Base-by-base conservation (phyloP, 805 yeast species). In the Yarrowia yakushimensis region DNA sequence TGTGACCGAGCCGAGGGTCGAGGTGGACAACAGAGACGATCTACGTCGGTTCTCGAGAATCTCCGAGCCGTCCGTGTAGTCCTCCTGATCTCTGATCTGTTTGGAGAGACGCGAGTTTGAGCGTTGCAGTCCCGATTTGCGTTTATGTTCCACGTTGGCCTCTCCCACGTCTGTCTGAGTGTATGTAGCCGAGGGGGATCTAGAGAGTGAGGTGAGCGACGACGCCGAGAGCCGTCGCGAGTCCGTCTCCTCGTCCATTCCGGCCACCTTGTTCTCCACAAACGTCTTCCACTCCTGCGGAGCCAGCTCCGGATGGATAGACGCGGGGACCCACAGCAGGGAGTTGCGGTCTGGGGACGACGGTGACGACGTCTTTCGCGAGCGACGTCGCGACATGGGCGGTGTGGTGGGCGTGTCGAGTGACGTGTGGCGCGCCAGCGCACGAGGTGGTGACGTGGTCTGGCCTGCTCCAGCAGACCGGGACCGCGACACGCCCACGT, bases 321-420 rank as follows among this genome's bases (percentile, higher is more conserved):
- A 85, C 1, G 98, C 99, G 0, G 98, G 98, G 0, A 94, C 97
- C 99, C 99, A 93, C 61, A 93, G 76, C 31, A 88, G 74, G 63
- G 61, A 55, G 48, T 55, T 55, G 28, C 48, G 61, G 36, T 55
- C 48, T 9, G 42, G 36, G n/a, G 66, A 64, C 23, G 41, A 67
- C 6, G 70, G 65, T 10, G 66, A 66, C 4, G 68, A 57, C 17
- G 68, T 41, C 28, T 57, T 48, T 13, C 63, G 30, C 13, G 22
- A 48, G 12, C 28, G 23, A 4, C 36, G 36, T 13, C 52, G 45
- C n/a, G n/a, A n/a, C n/a, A n/a, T n/a, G 18, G 64, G 10, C 27
- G 50, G n/a, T 57, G 45, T 62, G 57, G 31, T 50, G 23, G 27
- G 46, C 20, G 45, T 36, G 59, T 52, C 48, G 18, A 28, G 62